Base-by-base conservation (phyloP, 345 rosid species). In the Syzygium jambos region DNA sequence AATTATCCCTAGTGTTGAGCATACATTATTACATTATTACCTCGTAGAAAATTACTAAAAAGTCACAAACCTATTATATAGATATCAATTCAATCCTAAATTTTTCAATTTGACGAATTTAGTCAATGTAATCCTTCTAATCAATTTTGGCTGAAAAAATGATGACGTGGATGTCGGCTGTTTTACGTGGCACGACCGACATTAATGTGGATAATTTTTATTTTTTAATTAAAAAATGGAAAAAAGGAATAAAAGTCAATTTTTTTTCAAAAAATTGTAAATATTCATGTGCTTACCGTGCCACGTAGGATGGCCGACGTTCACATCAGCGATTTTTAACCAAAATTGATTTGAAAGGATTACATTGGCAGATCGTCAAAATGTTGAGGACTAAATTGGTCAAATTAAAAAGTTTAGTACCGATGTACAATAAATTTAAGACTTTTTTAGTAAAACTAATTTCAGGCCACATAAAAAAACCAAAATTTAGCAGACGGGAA, bases 151-250 rank as follows among this genome's bases (percentile, higher is more conserved):
- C 0, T 0, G 12, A 5, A 56, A 56, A 56, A 56, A 9, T 4
- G 11, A 2, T 2, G 12, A 56, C 9, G n/a, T 4, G 12, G 61
- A 73, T 1, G 1, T 0, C 1, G 11, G 25, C 25, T 0, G 0
- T 73, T 5, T 0, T 4, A 65, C 6, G 5, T 73, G 25, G 19
- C 25, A 19, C 4, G 0, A 0, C 80, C 2, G 11, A 73, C 3
- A 1, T 10, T 34, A 34, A 34, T 0, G 3, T 34, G 6, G 6
- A 19, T 7, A 19, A 30, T 73, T 73, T 38, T 4, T 73, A 38
- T 19, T 38, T 30, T 34, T 11, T 38, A 73, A 38, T 38, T 73
- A 38, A 19, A 65, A 30, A 19, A 16, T 9, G 12, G 4, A 68
- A 30, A 65, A 30, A 16, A 43, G 43, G 8, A 73, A 34, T 23